Percentiles rank a stretch among this genome's conserved stretches.
Conservation (phyloP, 352 stramenopile genomes). For the Globisporangium canariense region DNA sequence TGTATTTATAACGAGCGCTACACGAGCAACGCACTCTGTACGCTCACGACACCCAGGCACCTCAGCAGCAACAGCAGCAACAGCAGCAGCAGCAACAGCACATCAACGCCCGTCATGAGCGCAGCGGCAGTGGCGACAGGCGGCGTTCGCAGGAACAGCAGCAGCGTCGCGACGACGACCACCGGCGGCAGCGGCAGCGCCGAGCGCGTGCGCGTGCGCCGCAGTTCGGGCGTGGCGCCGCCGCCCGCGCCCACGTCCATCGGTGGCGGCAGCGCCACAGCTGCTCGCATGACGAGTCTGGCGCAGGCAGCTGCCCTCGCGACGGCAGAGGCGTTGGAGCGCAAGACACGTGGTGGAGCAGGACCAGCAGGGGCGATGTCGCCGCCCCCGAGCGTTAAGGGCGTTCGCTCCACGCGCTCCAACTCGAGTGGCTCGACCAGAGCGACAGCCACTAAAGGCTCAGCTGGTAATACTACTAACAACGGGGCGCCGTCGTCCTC, state of each 20-base stretch:
- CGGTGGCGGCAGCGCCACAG: constrained; percentile 4
- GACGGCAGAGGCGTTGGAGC: constrained; percentile 11
- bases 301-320: constrained; percentile 18
- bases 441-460: neutral
- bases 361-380: neutral
- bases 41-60: neutral
- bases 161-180: constrained; percentile 4
- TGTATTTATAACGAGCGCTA: constrained; percentile 12
- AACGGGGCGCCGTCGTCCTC: neutral
- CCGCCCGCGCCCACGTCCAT: constrained; percentile 9
- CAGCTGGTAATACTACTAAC: neutral
- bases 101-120: constrained; percentile 7
- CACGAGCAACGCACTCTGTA: neutral
- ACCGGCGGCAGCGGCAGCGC: neutral
- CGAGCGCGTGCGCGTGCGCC: neutral
- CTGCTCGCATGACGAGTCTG: constrained; percentile 13
- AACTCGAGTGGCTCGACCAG: constrained; percentile 10
- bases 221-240: constrained; percentile 8
- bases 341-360: neutral
- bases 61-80: too few species aligned
- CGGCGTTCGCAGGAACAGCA: constrained; percentile 11
- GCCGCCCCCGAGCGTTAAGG: constrained; percentile 5
- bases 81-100: neutral
- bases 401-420: constrained; percentile 6
- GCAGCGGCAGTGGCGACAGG: constrained; percentile 13